Evolutionary conservation across 2,329 filamentous ascomycete species (phyloP), one percentile per base, ranked within the genome.

Genomic region (Fusarium nanum): DNA sequence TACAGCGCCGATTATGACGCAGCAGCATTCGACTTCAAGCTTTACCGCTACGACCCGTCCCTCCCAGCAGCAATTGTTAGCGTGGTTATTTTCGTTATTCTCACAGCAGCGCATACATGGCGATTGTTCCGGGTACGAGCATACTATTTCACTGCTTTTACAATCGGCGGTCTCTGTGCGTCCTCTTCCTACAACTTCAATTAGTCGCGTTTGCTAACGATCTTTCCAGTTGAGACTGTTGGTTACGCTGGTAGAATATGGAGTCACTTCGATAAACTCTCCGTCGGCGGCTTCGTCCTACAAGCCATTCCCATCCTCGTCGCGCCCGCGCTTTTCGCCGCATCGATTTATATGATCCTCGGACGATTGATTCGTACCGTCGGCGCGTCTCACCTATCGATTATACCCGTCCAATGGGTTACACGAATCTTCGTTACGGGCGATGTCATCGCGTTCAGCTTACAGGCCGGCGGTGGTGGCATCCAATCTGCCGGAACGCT

Each of bases 301-400:
- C 61, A 64, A n/a, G 61, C 61, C 4, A 64, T 64, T 5, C 61
- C 50, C 2, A 64, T 64, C 16, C 61, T 64, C 22, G 61, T 64
- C 28, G 61, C 61, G 0, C 61, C 61, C 28, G 59, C 61, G 0
- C 61, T 64, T 3, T 64, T 64, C 44, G 50, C 61, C 8, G 59
- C 61, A 5, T 64, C 61, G 25, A 64, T 64, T 13, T 64, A 64
- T 4, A 64, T 64, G 61, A 64, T 64, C 3, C 61, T 64, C 25
- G 61, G 61, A 3, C 61, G 61, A 13, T 12, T 64, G 4, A 64
- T 64, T 3, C 49, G 59, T 34, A 64, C 61, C 1, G 44, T 64
- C 7, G 59, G 50, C 14, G 61, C 59, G 2, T 28, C 61, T 0
- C 59, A 64, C 1, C 18, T 64, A 3, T 64, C 60, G 3, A 22